Conservation (phyloP, 1,284 basidiomycete genomes). For the Ceratobasidium sp. region DNA sequence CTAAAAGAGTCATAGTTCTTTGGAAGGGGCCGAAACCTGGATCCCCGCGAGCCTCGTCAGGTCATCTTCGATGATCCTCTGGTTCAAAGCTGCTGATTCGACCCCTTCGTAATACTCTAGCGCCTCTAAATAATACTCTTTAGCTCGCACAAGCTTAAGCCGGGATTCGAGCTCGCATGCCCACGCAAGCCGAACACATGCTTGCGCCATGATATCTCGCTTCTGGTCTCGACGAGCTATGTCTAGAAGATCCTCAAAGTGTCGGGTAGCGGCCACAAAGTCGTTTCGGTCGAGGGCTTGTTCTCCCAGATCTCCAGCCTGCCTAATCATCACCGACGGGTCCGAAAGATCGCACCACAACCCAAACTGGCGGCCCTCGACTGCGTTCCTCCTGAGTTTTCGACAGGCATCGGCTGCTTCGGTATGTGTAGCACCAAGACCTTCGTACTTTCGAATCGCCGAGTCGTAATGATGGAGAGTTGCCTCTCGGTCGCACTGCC, state of each 20-base stretch:
- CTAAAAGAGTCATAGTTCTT: background rate
- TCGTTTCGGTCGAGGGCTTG: background rate
- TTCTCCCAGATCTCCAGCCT: background rate
- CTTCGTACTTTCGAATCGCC: background rate
- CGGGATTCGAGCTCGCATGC: background rate
- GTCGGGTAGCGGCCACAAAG: background rate
- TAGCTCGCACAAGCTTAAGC: background rate
- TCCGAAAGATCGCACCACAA: background rate
- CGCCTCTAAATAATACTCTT: background rate
- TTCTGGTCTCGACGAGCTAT: background rate
- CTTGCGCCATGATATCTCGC: background rate
- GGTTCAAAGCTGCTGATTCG: background rate
- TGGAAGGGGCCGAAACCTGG: background rate
- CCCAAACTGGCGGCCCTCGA: background rate
- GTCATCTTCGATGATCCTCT: background rate
- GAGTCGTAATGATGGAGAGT: conserved; percentile 1
- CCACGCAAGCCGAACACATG: conserved; percentile 12
- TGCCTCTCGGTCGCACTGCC: conserved; percentile 2
- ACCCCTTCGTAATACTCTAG: background rate
- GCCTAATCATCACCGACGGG: background rate
- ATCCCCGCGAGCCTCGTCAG: background rate
- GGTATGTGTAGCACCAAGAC: background rate
- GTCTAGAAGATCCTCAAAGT: background rate
- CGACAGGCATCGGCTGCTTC: background rate
- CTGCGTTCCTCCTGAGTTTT: background rate